These are phyloP conservation scores for Mucuna pruriens DNA, from an alignment of 306 rosid species.

Conservation along the genomic window DNA sequence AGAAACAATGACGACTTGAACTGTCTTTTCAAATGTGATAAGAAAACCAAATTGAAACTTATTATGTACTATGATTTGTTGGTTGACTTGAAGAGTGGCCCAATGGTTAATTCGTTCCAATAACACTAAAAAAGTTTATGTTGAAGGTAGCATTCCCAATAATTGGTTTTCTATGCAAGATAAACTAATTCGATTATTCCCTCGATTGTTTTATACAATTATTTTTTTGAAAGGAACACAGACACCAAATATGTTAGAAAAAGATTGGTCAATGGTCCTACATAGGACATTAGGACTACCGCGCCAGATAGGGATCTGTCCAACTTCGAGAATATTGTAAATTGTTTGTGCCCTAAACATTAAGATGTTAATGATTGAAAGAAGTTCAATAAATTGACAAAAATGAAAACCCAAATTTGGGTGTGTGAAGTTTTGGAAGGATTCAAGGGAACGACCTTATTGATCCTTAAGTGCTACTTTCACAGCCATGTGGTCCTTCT, in stretches of 20 bases:
- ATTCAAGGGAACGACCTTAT: too few relatives aligned
- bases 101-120: neutral
- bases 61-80: neutral
- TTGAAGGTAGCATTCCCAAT: neutral
- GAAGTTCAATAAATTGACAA: too few relatives aligned
- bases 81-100: neutral
- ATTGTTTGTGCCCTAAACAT: too few relatives aligned
- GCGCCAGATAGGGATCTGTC: too few relatives aligned
- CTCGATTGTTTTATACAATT: neutral
- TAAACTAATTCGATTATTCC: neutral
- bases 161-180: neutral
- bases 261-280: neutral
- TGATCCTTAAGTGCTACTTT: too few relatives aligned
- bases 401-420: too few relatives aligned
- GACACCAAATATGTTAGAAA: neutral
- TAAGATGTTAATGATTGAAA: too few relatives aligned
- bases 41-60: neutral
- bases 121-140: neutral
- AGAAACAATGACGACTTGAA: neutral
- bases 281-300: neutral
- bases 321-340: too few relatives aligned
- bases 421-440: too few relatives aligned
- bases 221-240: neutral
- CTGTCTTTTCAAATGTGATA: neutral
- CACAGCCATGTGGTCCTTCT: too few relatives aligned